A percentile compares a stretch with the other conserved stretches of the same genome.
phyloP scores from a whole-genome alignment of 2,329 filamentous ascomycete species.

The Neonectria hederae region DNA sequence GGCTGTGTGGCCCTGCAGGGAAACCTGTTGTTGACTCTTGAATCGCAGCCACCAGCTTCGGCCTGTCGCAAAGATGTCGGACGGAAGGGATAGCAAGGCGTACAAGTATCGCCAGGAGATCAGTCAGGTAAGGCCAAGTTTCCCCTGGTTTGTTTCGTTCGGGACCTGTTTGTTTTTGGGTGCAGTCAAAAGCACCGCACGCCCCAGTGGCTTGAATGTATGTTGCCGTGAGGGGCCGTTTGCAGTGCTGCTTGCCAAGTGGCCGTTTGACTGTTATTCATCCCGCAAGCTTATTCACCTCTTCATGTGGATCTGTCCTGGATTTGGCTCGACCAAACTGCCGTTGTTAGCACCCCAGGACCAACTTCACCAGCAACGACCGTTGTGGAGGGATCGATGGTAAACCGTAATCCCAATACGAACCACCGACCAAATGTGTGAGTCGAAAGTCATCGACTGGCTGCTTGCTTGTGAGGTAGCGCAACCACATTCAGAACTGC shows the following conservation, averaged over 20 bases:
- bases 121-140: constrained; percentile 76
- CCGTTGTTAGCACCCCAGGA: neutral
- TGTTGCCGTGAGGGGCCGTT: neutral
- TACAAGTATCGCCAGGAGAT: constrained; percentile 98
- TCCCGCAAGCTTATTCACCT: neutral
- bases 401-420: neutral
- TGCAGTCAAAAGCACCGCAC: neutral
- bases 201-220: neutral
- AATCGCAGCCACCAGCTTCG: neutral
- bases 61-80: constrained; percentile 46
- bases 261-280: neutral
- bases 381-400: neutral
- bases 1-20: neutral
- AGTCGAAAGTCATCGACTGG: neutral
- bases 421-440: neutral
- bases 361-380: neutral
- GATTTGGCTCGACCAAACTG: neutral
- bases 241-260: neutral
- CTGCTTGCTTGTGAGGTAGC: neutral
- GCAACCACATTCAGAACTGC: neutral
- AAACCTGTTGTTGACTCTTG: neutral
- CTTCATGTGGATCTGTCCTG: neutral
- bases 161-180: neutral
- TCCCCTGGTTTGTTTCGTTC: neutral
- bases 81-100: constrained; percentile 63